A percentile compares a stretch with the other conserved stretches of the same genome.
Evolutionary conservation across 306 rosid genomes (phyloP).

Genomic region (Casuarina equisetifolia): DNA sequence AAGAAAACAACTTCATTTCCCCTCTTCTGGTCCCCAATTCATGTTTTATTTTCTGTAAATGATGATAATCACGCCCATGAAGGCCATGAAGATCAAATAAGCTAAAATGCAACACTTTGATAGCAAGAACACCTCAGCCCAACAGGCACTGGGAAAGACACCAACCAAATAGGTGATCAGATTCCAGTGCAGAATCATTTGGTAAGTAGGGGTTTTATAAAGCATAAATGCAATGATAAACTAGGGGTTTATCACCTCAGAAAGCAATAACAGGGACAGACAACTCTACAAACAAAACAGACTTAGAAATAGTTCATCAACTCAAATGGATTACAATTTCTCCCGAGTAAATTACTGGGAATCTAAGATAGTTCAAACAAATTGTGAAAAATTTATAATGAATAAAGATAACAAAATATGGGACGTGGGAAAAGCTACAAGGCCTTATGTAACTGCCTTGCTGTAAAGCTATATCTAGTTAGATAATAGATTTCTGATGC

Average conservation of each 20-base stretch:
- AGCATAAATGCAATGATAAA: background rate
- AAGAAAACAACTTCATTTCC: too few species aligned
- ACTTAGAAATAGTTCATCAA: background rate
- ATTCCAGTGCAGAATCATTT: too few species aligned
- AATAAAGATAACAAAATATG: background rate
- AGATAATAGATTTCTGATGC: background rate
- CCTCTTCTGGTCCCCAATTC: too few species aligned
- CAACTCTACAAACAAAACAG: background rate
- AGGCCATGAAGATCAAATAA: too few species aligned
- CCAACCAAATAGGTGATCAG: too few species aligned
- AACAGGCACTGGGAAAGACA: too few species aligned
- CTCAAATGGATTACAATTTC: background rate
- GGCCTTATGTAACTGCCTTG: background rate
- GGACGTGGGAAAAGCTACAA: background rate
- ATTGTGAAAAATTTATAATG: background rate
- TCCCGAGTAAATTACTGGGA: background rate
- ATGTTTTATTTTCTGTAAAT: too few species aligned
- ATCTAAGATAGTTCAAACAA: background rate
- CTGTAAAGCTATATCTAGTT: background rate
- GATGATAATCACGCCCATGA: too few species aligned
- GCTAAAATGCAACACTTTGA: too few species aligned
- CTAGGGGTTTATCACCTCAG: background rate
- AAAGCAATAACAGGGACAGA: background rate
- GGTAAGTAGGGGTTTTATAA: too few species aligned
- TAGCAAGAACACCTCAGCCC: too few species aligned